Evolutionary conservation across 257 asterid genomes (phyloP), one percentile per base, ranked within the genome.

Genomic region (Plantago elongata): DNA sequence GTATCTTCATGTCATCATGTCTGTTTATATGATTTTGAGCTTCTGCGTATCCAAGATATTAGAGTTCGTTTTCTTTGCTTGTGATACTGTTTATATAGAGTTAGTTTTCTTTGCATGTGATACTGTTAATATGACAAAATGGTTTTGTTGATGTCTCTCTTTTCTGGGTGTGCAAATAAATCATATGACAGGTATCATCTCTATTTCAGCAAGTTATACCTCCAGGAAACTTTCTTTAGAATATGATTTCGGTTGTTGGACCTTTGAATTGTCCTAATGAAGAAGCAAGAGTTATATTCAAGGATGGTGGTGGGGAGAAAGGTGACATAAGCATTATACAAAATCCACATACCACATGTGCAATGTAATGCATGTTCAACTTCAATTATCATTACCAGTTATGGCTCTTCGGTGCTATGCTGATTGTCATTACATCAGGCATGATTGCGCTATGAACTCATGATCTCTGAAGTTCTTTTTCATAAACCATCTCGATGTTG

Each of bases 281-380:
- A 51, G 38, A 18, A 9, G 38, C 14, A 17, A 5, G 38, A 10
- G 9, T 5, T 51, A 17, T 18, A 13, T 49, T 49, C 27, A 49
- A 49, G 54, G 27, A 49, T 49, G 54, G 54, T 49, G 54, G 17
- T 49, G 54, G 54, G n/a, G n/a, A 16, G 4, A 16, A 49, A 49
- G 54, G 54, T 49, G 54, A 14, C 27, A 49, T 14, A 49, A 49
- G 27, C 15, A 49, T 49, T 5, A 16, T 4, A 5, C 7, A 18
- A 49, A 15, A 49, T 49, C 54, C 17, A n/a, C 29, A 14, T 14
- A 9, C 54, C 17, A n/a, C 29, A 14, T 14, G 27, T 49, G 54
- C 27, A n/a, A 8, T n/a, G 54, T 11, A 49, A 14, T 49, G 22
- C 54, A 18, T 49, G n/a, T 49, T 14, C 3, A 18, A 14, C 22